Evolutionary conservation across 2,329 filamentous ascomycete species (phyloP), one percentile per base, ranked within the genome.

Genomic region (Fusarium avenaceum): DNA sequence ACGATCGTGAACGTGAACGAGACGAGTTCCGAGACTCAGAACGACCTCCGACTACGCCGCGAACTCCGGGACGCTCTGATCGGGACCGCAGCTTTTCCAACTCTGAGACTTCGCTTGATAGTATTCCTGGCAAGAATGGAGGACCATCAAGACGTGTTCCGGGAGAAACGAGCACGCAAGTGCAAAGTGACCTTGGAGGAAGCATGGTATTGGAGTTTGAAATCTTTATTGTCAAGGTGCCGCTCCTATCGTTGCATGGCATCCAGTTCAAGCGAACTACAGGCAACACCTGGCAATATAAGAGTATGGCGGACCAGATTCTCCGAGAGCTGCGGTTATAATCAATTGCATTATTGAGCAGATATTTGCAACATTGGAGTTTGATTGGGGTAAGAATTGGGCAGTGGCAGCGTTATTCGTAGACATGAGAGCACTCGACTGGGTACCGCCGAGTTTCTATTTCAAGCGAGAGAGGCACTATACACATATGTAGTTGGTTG

Each of bases 211-310:
- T 98, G 52, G 90, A 92, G 68, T 99, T 98, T 76, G 96, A 99
- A 77, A 97, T 98, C 67, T 90, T 97, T 71, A 96, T 99, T 72
- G 96, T 99, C 77, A 99, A 99, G 81, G 94, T 99, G 26, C 96
- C 96, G 14, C 83, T 99, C 51, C 89, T 99, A 63, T 94, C 92
- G 42, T 82, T 99, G 58, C 95, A 99, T 76, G 96, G 96, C 48
- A 94, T 99, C 65, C 96, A 98, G 78, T 99, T 99, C 84, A 99
- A 99, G 85, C 94, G 96, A 77, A 90, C 98, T 71, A 89, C 92
- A 58, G 95, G 96, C 35, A 95, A 96, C 62, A 98, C 96, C 60
- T 98, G 95, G 94, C 94, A 97, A 79, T 99, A 97, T 82, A 97
- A 97, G 84, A 95, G 93, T 76, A 96, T 98, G 94, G 96, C 96